These are phyloP conservation scores for Colletotrichum destructivum DNA, from an alignment of 2,329 filamentous ascomycete genomes.

Conservation along the genomic window DNA sequence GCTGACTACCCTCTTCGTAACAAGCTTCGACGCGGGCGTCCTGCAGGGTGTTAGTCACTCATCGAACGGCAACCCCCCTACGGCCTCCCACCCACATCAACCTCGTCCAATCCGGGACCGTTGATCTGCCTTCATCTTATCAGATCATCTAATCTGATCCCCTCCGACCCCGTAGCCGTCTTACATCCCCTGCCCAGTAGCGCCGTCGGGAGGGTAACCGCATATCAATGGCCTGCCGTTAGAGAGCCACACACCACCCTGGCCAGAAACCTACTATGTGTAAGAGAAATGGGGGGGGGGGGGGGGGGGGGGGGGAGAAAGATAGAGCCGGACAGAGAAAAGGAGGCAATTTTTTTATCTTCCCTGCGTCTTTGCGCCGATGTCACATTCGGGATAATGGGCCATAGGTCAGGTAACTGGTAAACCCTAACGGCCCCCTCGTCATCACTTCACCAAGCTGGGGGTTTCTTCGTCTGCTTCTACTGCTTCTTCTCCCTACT, in stretches of 20 bases:
- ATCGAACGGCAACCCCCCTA: not conserved
- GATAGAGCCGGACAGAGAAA: no score
- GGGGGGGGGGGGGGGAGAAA: no score
- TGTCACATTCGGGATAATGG: not conserved
- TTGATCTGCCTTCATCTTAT: slow-evolving; percentile 31
- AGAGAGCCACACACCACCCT: not conserved
- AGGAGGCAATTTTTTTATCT: slow-evolving; percentile 2
- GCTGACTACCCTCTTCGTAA: slow-evolving; percentile 9
- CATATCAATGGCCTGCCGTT: not conserved
- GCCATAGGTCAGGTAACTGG: not conserved
- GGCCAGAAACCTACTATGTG: not conserved
- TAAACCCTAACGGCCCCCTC: slow-evolving; percentile 8
- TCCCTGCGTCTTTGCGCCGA: not conserved
- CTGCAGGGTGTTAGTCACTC: slow-evolving; percentile 27
- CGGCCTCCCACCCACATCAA: not conserved
- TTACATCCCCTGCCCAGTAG: slow-evolving; percentile 1
- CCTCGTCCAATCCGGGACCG: slow-evolving; percentile 26
- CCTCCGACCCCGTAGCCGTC: not conserved
- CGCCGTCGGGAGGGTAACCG: not conserved
- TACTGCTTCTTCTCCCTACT: no score
- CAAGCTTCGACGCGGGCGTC: slow-evolving; percentile 9
- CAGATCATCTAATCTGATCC: slow-evolving; percentile 41
- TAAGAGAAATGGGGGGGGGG: no score
- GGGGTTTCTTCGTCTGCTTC: not conserved
- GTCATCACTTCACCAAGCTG: not conserved